Base-by-base conservation (phyloP, 106 monocot species). In the Acanthochlamys bracteata region DNA sequence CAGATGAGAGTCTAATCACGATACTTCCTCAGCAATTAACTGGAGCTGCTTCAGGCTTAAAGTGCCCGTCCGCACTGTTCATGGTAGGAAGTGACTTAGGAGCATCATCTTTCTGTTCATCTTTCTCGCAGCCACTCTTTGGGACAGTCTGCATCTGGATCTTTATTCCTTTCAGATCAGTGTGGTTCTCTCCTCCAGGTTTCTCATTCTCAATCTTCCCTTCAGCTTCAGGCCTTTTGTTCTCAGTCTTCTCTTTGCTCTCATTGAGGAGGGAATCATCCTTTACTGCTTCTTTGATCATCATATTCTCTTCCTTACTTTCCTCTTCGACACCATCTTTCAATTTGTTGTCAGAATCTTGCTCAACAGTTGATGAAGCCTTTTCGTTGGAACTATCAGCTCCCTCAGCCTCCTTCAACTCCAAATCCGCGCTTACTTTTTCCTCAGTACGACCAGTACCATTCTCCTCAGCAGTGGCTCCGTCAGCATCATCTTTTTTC, bases 331-430 rank as follows among this genome's bases (percentile, higher is more conserved):
- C 20, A 20, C 61, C 20, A 49, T 68, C 53, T 1, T 61, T 62
- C 19, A 25, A 12, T 42, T 55, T 56, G 4, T 59, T 20, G 12
- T 12, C 61, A 13, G 41, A 20, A 42, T 61, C 41, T 53, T 74
- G 25, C 25, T 60, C 57, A n/a, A 13, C 20, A 53, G 53, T 20
- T 22, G 16, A 7, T 20, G 55, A 20, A 55, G 55, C 3, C 22
- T 55, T 55, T 55, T 55, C 55, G 2, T 17, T 21, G 55, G 10
- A 1, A 10, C 21, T 24, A 24, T 47, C 43, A 26, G 14, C 55
- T 22, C 11, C 60, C 60, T 76, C 77, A 65, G 69, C 25, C 26
- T 69, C 82, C 74, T 79, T 75, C 76, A 74, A 82, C 47, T 89
- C 78, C 7, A 41, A 59, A 74, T 69, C 66, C 55, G 49, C 70